Percentiles rank a stretch among this genome's conserved stretches.
Conservation (phyloP, 1,139 yeast species). For the Arxiozyma slooffiae region DNA sequence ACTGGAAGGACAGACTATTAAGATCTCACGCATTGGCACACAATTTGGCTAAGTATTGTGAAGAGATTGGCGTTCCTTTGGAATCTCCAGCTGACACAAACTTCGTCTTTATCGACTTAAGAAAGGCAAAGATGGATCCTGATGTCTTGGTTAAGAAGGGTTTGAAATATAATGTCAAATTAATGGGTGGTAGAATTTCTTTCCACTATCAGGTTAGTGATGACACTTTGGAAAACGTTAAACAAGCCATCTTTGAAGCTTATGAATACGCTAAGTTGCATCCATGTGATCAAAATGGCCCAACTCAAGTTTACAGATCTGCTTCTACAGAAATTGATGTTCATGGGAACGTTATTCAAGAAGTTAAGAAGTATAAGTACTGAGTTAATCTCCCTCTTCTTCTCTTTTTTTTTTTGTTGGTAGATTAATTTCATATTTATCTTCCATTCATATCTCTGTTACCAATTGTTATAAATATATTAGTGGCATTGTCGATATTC, state of each 20-base stretch:
- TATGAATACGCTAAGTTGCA: conserved; percentile 39
- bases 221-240: conserved; percentile 57
- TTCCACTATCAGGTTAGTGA: conserved; percentile 73
- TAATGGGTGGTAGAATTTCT: conserved; percentile 70
- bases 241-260: conserved; percentile 51
- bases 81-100: conserved; percentile 78
- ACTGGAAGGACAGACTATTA: conserved; percentile 47
- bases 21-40: conserved; percentile 61
- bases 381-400: conserved; percentile 6
- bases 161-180: conserved; percentile 49
- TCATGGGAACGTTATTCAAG: conserved; percentile 25
- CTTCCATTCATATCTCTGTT: not conserved
- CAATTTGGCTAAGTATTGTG: conserved; percentile 54
- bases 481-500: conserved; percentile 18
- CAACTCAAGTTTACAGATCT: conserved; percentile 36
- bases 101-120: conserved; percentile 70
- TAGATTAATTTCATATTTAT: not conserved
- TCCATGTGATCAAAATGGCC: conserved; percentile 35
- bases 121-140: conserved; percentile 50
- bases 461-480: conserved; percentile 6
- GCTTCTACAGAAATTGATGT: conserved; percentile 29
- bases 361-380: conserved; percentile 28
- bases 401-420: not conserved
- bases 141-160: conserved; percentile 47
- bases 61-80: conserved; percentile 44